These are phyloP conservation scores for Catharanthus roseus DNA, from an alignment of 257 asterid species.

Conservation along the genomic window DNA sequence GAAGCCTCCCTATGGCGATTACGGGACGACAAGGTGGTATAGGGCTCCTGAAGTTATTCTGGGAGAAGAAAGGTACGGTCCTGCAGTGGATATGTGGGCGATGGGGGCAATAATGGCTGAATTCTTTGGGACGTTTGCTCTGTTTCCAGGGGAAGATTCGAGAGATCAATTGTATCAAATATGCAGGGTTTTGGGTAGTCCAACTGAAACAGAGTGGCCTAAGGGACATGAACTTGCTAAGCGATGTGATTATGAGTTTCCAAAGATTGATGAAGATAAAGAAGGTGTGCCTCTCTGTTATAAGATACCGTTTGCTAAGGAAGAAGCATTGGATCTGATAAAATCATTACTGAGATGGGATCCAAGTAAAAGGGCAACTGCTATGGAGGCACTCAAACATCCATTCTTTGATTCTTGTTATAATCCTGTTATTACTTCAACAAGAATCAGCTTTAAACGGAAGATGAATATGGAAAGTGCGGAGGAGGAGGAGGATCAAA, in stretches of 20 bases:
- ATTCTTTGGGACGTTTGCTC: constrained; percentile 16
- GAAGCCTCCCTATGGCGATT: background rate
- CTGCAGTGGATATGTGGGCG: constrained; percentile 85
- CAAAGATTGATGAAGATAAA: background rate
- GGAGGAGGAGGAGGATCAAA: no score
- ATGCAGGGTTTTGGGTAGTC: background rate
- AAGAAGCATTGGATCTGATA: background rate
- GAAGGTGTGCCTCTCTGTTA: background rate
- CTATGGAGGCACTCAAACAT: background rate
- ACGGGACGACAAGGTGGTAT: constrained; percentile 26
- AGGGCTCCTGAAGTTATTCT: constrained; percentile 74
- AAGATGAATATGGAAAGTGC: no score
- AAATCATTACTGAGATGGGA: background rate
- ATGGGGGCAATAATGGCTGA: constrained; percentile 87
- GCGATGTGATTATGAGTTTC: background rate
- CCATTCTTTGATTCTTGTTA: background rate
- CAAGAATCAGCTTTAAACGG: background rate
- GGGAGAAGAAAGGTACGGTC: constrained; percentile 26
- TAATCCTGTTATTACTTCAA: background rate
- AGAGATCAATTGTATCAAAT: background rate
- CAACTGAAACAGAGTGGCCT: background rate
- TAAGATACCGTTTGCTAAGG: background rate
- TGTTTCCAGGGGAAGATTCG: background rate
- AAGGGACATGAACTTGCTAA: background rate
- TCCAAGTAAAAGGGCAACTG: background rate